A percentile compares a stretch with the other conserved stretches of the same genome.
These are phyloP conservation scores for Escallonia herrerae DNA, from an alignment of 129 eudicot species.

Conservation along the genomic window DNA sequence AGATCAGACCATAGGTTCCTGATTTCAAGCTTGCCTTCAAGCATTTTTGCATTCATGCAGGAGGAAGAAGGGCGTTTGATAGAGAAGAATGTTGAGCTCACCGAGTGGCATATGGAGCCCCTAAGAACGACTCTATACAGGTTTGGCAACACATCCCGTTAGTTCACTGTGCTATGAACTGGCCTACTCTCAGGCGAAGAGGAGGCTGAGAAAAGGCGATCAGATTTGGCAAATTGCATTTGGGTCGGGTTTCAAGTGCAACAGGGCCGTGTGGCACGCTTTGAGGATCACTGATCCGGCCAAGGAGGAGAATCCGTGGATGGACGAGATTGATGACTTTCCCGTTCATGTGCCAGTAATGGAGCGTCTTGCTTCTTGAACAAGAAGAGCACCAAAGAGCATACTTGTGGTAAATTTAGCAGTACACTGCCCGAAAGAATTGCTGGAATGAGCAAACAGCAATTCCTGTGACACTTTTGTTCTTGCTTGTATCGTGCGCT, in stretches of 20 bases:
- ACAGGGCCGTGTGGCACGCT: constrained; percentile 69
- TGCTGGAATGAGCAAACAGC: no score
- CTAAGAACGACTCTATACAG: constrained; percentile 38
- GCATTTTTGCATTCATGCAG: constrained; percentile 66
- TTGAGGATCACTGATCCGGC: constrained; percentile 44
- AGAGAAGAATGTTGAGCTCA: constrained; percentile 54
- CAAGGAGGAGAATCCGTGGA: constrained; percentile 62
- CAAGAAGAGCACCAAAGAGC: no score
- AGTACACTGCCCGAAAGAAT: no score
- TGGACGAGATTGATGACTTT: constrained; percentile 43
- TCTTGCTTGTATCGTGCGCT: background rate
- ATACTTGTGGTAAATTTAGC: no score
- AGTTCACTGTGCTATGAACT: no score
- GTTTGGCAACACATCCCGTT: no score
- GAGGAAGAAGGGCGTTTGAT: constrained; percentile 71
- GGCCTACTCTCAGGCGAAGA: constrained; percentile 21
- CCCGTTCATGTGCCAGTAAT: constrained; percentile 50
- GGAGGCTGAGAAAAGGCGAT: constrained; percentile 51
- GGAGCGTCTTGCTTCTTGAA: constrained; percentile 18
- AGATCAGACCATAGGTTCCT: constrained; percentile 57
- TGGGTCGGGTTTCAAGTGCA: constrained; percentile 70
- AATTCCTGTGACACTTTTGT: background rate
- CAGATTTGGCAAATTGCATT: constrained; percentile 71
- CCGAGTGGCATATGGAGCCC: constrained; percentile 68
- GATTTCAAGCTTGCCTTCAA: constrained; percentile 70